A percentile compares a stretch with the other conserved stretches of the same genome.
Evolutionary conservation across 352 stramenopile species (phyloP).

Genomic region (Phytophthora melonis): DNA sequence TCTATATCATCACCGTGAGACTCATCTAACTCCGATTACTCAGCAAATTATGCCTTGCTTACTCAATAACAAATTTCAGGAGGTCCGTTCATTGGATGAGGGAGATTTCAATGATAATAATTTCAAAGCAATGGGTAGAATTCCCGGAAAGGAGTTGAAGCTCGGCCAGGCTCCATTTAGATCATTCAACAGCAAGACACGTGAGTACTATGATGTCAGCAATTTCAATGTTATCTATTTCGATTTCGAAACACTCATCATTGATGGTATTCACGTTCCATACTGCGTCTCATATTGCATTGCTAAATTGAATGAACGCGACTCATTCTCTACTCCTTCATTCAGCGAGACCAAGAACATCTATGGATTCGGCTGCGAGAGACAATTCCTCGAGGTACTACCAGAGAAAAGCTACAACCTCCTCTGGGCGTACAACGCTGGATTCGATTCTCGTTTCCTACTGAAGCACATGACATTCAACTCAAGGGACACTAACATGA

Average conservation of each 20-base stretch:
- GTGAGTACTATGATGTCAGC: no score
- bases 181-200: not conserved
- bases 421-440: no score
- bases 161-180: not conserved
- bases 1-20: not conserved
- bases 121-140: not conserved
- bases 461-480: no score
- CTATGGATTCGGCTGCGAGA: not conserved
- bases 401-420: not conserved
- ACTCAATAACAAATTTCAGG: not conserved
- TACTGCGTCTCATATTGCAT: not conserved
- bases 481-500: no score
- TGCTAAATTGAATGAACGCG: not conserved
- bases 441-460: no score
- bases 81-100: not conserved
- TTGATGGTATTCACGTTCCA: not conserved
- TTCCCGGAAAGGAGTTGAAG: not conserved
- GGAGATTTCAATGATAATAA: not conserved
- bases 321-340: not conserved
- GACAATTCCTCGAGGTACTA: not conserved
- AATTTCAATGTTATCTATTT: not conserved
- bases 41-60: not conserved
- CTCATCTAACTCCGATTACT: not conserved
- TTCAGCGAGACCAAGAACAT: not conserved
- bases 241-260: not conserved